phyloP scores from a whole-genome alignment of 345 rosid genomes.

The Clarkia xantiana region DNA sequence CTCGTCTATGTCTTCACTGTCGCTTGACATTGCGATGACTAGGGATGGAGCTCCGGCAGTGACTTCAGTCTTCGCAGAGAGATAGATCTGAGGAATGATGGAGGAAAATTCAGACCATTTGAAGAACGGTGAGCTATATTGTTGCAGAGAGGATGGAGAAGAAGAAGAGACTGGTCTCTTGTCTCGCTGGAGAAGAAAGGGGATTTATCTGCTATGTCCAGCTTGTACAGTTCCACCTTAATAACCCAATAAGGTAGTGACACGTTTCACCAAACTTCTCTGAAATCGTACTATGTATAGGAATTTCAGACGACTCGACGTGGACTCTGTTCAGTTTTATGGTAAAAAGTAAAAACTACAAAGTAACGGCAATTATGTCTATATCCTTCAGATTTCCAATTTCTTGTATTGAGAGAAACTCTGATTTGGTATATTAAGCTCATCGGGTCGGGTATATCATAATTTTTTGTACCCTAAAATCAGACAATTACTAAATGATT shows the following conservation, averaged over 20 bases:
- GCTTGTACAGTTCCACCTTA: not conserved
- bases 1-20: conserved; percentile 63
- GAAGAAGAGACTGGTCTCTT: conserved; percentile 1
- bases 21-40: conserved; percentile 46
- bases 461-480: no score
- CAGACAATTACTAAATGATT: no score
- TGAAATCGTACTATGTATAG: no score
- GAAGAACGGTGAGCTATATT: not conserved
- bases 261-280: not conserved
- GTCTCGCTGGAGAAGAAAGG: not conserved
- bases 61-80: not conserved
- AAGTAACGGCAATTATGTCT: no score
- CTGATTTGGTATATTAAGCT: no score
- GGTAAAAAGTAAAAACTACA: no score
- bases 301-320: no score
- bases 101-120: not conserved
- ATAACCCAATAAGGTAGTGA: not conserved
- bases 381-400: no score
- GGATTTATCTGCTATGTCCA: not conserved
- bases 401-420: no score
- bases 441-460: no score
- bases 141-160: not conserved
- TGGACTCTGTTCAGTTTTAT: no score
- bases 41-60: not conserved
- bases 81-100: not conserved